Evolutionary conservation across 2,329 filamentous ascomycete genomes (phyloP), one percentile per base, ranked within the genome.

Genomic region (Cadophora malorum): DNA sequence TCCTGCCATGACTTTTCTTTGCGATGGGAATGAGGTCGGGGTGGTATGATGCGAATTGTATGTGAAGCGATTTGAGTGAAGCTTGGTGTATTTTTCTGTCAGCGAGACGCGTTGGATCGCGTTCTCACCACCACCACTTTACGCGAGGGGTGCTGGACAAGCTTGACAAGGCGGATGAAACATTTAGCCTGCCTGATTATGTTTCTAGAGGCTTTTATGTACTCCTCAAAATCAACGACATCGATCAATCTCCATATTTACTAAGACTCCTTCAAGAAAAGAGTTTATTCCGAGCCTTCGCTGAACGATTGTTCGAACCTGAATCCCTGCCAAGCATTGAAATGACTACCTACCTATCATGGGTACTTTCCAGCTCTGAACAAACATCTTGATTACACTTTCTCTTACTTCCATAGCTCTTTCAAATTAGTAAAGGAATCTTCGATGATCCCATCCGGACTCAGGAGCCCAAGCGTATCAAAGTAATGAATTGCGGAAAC

Each of bases 1-100:
- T 78, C 88, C 94, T 61, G 93, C 89, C 91, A 97, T 97, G 25
- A 2, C 16, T 60, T 31, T 19, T 52, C 3, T 41, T 58, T 10
- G 12, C 23, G 2, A 58, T 6, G 28, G 31, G 23, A 5, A 4
- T 33, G 14, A 41, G 19, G 38, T 9, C 21, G 16, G 21, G 35
- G 50, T 16, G 7, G 25, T 45, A 35, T 3, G 28, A 16, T 25
- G n/a, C 12, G 56, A 16, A 58, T 19, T 35, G 33, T 8, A 9
- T 41, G 23, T 8, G 14, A 45, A 16, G 47, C 16, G 23, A 25
- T 21, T 49, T 21, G 14, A 19, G 45, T 21, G 45, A 12, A 9
- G 16, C 14, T 21, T n/a, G 52, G 55, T 66, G 12, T 33, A 23
- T 60, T 47, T 50, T 65, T 23, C 38, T 45, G 16, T 38, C 45